Evolutionary conservation across 1,284 basidiomycete genomes (phyloP), one percentile per base, ranked within the genome.

Genomic region (Hypsizygus ulmarius): DNA sequence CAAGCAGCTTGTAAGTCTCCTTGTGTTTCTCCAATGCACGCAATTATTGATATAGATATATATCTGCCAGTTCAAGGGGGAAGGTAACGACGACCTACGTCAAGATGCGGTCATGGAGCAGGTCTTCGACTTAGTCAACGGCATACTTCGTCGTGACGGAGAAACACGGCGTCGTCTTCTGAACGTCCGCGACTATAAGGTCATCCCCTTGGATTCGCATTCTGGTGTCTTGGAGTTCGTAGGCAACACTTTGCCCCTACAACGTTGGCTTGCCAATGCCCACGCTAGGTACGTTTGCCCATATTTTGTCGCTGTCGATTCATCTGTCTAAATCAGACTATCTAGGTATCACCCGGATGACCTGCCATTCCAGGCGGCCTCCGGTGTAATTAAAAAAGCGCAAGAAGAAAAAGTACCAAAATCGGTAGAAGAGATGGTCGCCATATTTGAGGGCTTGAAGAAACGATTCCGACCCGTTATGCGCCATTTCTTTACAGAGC

Each of bases 21-120:
- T 29, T 35, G 10, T 28, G 16, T 25, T 21, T 47, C 9, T 19
- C n/a, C 37, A 27, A 10, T 12, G 43, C 14, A 4, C 14, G 15
- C 27, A 30, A 10, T 43, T 46, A 29, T 55, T 39, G 39, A 36
- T 42, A 25, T 25, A 25, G 39, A 36, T 42, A 25, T 25, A 25
- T 48, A n/a, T 18, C 41, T 39, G 10, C 2, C 55, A 97, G 92
- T 97, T 95, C 73, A 99, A 99, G 66, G 90, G 91, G 9, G 82
- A 88, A 67, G 86, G 86, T 2, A 79, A 86, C 14, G 94, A 97
- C 57, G 96, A 99, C 61, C 68, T 97, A 28, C 84, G 96, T 25
- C 97, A 99, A 67, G 96, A 99, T 64, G 95, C 96, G 0, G 93
- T 99, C 39, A 97, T 99, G 95, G 93, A 97, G 63, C 97, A 99